phyloP scores from a whole-genome alignment of 1,284 basidiomycete species.

The Ustilago xerochloae region DNA sequence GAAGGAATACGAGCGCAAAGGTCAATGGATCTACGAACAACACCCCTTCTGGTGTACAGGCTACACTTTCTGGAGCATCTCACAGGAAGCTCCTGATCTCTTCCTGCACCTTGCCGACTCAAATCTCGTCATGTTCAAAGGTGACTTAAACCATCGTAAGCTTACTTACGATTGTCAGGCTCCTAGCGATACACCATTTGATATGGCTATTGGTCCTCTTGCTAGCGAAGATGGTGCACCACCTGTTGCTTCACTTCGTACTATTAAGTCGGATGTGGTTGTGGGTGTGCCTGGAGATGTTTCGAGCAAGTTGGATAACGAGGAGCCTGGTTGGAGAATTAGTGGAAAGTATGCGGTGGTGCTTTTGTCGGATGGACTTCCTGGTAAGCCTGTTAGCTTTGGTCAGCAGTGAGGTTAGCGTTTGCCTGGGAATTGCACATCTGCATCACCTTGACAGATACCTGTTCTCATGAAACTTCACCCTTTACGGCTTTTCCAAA shows the following conservation, averaged over 20 bases:
- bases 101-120: slow-evolving; percentile 91
- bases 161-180: slow-evolving; percentile 73
- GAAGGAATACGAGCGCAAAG: slow-evolving; percentile 91
- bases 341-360: slow-evolving; percentile 79
- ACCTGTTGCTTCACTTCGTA: slow-evolving; percentile 72
- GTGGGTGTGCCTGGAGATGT: slow-evolving; percentile 79
- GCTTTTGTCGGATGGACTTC: slow-evolving; percentile 52
- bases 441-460: too few species aligned
- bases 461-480: too few species aligned
- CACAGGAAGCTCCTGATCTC: slow-evolving; percentile 78
- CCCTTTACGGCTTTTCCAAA: too few species aligned
- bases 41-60: slow-evolving; percentile 75
- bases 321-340: slow-evolving; percentile 81
- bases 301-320: slow-evolving; percentile 76
- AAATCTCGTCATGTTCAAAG: slow-evolving; percentile 95
- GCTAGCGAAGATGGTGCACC: slow-evolving; percentile 89
- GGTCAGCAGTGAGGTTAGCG: slow-evolving; percentile 20
- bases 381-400: slow-evolving; percentile 48
- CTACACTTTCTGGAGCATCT: slow-evolving; percentile 80
- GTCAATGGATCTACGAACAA: slow-evolving; percentile 94
- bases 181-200: slow-evolving; percentile 88
- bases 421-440: too few species aligned
- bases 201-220: slow-evolving; percentile 91
- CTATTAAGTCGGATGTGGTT: slow-evolving; percentile 74
- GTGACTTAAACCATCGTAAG: slow-evolving; percentile 88